Conservation (phyloP, 306 rosid species). For the Dalbergia cochinchinensis region DNA sequence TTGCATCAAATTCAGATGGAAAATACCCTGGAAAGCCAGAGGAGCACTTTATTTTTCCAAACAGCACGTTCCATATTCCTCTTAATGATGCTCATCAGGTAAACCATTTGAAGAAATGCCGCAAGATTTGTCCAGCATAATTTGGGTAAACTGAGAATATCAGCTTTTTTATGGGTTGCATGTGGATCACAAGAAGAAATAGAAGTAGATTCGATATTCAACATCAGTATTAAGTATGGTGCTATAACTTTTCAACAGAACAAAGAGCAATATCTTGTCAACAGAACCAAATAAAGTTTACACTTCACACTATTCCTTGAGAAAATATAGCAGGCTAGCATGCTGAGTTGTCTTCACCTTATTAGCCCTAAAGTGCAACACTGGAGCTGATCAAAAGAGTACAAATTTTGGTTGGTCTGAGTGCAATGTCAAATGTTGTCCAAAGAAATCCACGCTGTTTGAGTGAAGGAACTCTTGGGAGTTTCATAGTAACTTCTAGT, state of each 20-base stretch:
- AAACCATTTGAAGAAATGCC: slow-evolving; percentile 18
- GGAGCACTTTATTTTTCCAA: slow-evolving; percentile 68
- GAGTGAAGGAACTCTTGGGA: slow-evolving; percentile 26
- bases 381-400: background rate
- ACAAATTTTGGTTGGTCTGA: slow-evolving; percentile 22
- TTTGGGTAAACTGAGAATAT: slow-evolving; percentile 38
- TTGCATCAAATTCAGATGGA: slow-evolving; percentile 65
- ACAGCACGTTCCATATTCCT: slow-evolving; percentile 81
- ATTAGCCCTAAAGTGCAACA: background rate
- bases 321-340: slow-evolving; percentile 19
- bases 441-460: slow-evolving; percentile 33
- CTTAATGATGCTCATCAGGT: slow-evolving; percentile 95
- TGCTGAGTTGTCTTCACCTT: slow-evolving; percentile 9
- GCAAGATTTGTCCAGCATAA: slow-evolving; percentile 15
- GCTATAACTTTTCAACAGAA: background rate
- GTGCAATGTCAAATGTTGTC: slow-evolving; percentile 40
- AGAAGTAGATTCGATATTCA: background rate
- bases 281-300: slow-evolving; percentile 15
- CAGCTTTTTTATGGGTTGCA: slow-evolving; percentile 4
- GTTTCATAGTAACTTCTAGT: slow-evolving; percentile 34
- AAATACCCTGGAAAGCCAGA: slow-evolving; percentile 78
- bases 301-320: background rate
- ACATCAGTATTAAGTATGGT: slow-evolving; percentile 18
- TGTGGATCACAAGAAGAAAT: slow-evolving; percentile 19
- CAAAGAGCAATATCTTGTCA: slow-evolving; percentile 8